These are phyloP conservation scores for Collybia sordida DNA, from an alignment of 768 basidiomycete species.

Conservation along the genomic window DNA sequence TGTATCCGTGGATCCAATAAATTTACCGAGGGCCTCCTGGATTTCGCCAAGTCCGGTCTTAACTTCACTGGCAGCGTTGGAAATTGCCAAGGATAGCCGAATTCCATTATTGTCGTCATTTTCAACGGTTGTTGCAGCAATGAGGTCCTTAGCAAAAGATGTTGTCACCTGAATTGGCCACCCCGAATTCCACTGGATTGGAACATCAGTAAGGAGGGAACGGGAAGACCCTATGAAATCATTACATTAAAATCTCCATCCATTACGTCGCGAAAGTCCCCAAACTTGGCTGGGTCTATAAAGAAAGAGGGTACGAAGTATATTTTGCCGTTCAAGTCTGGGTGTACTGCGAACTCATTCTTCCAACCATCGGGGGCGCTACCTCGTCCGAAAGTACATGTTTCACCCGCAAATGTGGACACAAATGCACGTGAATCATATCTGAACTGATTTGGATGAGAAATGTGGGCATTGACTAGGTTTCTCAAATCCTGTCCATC, in stretches of 20 bases:
- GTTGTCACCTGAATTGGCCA: constrained; percentile 71
- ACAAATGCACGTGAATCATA: constrained; percentile 49
- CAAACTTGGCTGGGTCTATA: constrained; percentile 48
- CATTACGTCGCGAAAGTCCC: constrained; percentile 46
- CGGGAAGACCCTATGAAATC: constrained; percentile 4
- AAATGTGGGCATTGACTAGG: constrained; percentile 52
- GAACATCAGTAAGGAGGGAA: constrained; percentile 10
- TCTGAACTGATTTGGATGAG: constrained; percentile 60
- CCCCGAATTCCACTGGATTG: constrained; percentile 67
- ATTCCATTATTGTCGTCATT: background rate
- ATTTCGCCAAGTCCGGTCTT: background rate
- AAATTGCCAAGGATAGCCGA: background rate
- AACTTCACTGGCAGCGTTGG: background rate
- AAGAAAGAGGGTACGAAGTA: constrained; percentile 76
- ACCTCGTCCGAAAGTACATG: constrained; percentile 62
- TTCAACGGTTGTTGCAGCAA: constrained; percentile 14
- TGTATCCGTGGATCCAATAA: constrained; percentile 41
- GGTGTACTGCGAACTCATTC: constrained; percentile 47
- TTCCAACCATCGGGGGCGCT: constrained; percentile 56
- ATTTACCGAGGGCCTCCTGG: constrained; percentile 8
- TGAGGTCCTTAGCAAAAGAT: constrained; percentile 32
- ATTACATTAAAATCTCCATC: constrained; percentile 62
- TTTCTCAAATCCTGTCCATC: constrained; percentile 53
- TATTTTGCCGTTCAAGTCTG: constrained; percentile 45
- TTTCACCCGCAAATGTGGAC: constrained; percentile 72